Base-by-base conservation (phyloP, 148 eudicot species). In the Fagopyrum tataricum region DNA sequence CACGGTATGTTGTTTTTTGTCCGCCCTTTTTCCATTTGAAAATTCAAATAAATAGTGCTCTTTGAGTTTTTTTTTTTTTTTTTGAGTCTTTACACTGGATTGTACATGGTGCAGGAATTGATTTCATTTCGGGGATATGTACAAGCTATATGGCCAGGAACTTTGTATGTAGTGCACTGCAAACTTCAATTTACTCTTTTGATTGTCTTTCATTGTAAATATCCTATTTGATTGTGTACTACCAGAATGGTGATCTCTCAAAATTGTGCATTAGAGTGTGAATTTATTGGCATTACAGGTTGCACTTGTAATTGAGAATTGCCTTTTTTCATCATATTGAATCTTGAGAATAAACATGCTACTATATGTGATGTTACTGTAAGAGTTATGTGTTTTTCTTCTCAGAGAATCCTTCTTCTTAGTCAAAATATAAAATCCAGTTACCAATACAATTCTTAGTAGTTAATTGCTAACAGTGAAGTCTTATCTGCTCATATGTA, bases 121-220 rank as follows among this genome's bases (percentile, higher is more conserved):
- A 89, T 79, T 82, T 81, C 73, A 76, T 93, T 77, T 79, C 80
- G 37, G 88, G 77, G 77, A 82, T 72, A n/a, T 93, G 95, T 78
- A 81, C 89, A 23, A 78, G 87, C 77, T 91, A 84, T 79, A 83
- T 94, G 71, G 97, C 97, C 43, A 86, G 84, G 82, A 94, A 91
- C 79, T 89, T 94, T 81, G 97, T 94, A 89, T 73, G 98, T 85
- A 74, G 75, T 73, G 23, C 72, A 6, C 43, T 31, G 43, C 18
- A 64, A 24, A 70, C 46, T 73, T 70, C 43, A 67, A 44, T 13
- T 31, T 76, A 31, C 72, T 6, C 39, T 64, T 64, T 64, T n/a
- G 15, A 31, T 2, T 14, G n/a, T 44, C 20, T 47, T 73, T 44
- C 44, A 6, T 39, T 15, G 69, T 13, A 39, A 21, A 39, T 8